A percentile compares a stretch with the other conserved stretches of the same genome.
phyloP scores from a whole-genome alignment of 208 protist genomes.

The Perkinsela sp. region DNA sequence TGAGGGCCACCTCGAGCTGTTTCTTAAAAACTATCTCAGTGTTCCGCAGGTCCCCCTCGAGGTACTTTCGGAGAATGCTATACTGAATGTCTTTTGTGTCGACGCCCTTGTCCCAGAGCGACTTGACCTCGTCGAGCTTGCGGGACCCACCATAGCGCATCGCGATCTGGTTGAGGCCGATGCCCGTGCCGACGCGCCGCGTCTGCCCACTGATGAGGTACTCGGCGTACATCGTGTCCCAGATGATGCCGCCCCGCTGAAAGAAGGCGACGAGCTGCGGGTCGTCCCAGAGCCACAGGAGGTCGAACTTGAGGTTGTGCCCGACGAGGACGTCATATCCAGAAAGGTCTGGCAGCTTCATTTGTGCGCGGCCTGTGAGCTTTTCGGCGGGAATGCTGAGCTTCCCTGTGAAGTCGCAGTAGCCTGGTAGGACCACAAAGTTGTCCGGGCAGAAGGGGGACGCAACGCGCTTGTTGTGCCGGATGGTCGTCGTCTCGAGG shows the following conservation, averaged over 20 bases:
- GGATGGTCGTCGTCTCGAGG: constrained; percentile 55
- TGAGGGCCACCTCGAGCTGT: constrained; percentile 41
- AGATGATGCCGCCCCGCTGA: constrained; percentile 43
- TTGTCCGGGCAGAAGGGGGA: constrained; percentile 65
- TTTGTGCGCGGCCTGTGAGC: constrained; percentile 30
- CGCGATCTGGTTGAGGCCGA: constrained; percentile 51
- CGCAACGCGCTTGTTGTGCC: constrained; percentile 56
- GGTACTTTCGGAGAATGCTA: constrained; percentile 38
- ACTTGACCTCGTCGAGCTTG: constrained; percentile 63
- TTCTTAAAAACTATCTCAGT: constrained; percentile 66
- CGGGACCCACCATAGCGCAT: constrained; percentile 61
- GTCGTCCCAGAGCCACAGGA: constrained; percentile 60
- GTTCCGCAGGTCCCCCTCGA: constrained; percentile 60
- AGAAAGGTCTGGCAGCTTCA: constrained; percentile 44
- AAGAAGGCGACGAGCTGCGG: constrained; percentile 45
- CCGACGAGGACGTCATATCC: constrained; percentile 65
- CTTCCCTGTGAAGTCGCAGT: constrained; percentile 49
- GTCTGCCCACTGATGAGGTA: constrained; percentile 61
- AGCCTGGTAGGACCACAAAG: constrained; percentile 53
- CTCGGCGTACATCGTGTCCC: constrained; percentile 75
- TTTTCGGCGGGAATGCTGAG: constrained; percentile 48
- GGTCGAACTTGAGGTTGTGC: constrained; percentile 73
- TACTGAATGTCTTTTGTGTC: constrained; percentile 63
- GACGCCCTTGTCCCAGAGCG: constrained; percentile 53
- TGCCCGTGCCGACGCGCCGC: constrained; percentile 36